These are phyloP conservation scores for Aspergillus fijiensis DNA, from an alignment of 2,329 filamentous ascomycete species.

Conservation along the genomic window DNA sequence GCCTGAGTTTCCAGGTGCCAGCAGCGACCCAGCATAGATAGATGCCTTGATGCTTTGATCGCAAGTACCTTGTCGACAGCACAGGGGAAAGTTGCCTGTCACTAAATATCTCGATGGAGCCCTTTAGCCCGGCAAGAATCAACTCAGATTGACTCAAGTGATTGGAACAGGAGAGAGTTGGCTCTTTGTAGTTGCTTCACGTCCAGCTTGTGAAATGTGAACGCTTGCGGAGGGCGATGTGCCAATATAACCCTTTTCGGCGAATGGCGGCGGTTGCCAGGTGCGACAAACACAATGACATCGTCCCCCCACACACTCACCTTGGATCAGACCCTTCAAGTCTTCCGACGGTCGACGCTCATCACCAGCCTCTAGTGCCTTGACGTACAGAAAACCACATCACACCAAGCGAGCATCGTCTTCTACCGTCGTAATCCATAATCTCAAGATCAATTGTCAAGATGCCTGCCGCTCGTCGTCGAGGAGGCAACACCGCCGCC, in stretches of 20 bases:
- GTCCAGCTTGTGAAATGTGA: background rate
- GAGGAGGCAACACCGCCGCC: slow-evolving; percentile 36
- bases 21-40: too few relatives aligned
- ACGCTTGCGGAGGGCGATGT: background rate
- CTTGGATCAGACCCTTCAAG: slow-evolving; percentile 1
- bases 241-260: background rate
- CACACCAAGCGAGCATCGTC: background rate
- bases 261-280: slow-evolving; percentile 3
- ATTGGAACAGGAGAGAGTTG: too few relatives aligned
- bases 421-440: background rate
- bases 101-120: too few relatives aligned
- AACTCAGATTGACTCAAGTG: too few relatives aligned
- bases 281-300: slow-evolving; percentile 23
- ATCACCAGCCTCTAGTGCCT: background rate
- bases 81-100: too few relatives aligned
- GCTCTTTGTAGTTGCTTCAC: too few relatives aligned
- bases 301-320: slow-evolving; percentile 15
- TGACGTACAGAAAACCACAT: background rate
- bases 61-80: too few relatives aligned
- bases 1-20: too few relatives aligned
- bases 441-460: background rate
- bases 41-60: too few relatives aligned
- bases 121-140: too few relatives aligned
- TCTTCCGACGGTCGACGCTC: background rate
- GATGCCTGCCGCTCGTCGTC: slow-evolving; percentile 47